A percentile compares a stretch with the other conserved stretches of the same genome.
Conservation (phyloP, 306 rosid genomes). For the Gleditsia sinensis region DNA sequence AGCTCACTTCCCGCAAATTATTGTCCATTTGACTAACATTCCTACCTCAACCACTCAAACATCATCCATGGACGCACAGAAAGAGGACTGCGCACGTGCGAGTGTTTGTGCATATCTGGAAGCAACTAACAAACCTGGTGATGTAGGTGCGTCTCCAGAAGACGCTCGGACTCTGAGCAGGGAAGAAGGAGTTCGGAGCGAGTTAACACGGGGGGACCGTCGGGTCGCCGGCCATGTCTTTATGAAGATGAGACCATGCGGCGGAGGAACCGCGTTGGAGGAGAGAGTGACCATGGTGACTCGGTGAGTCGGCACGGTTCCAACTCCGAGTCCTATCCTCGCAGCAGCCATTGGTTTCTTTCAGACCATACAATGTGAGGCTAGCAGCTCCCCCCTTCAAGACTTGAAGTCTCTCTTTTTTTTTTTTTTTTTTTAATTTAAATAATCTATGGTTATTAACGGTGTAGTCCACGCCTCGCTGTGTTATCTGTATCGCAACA, state of each 20-base stretch:
- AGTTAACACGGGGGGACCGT: constrained; percentile 39
- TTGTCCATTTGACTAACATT: not conserved
- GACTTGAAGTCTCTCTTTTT: not conserved
- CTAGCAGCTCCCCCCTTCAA: not conserved
- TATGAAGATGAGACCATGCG: constrained; percentile 47
- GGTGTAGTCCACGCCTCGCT: too few relatives aligned
- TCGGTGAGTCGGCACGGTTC: constrained; percentile 63
- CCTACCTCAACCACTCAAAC: not conserved
- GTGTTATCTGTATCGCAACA: too few relatives aligned
- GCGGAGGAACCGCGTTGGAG: constrained; percentile 43
- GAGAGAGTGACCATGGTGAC: constrained; percentile 45
- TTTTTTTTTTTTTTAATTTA: not conserved
- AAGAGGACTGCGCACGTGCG: not conserved
- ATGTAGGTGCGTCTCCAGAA: constrained; percentile 38
- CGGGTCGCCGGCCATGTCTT: constrained; percentile 40
- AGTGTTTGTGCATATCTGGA: too few relatives aligned
- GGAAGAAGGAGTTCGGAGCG: constrained; percentile 41
- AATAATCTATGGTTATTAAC: too few relatives aligned
- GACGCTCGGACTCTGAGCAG: constrained; percentile 57
- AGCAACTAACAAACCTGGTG: constrained; percentile 51
- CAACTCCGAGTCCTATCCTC: constrained; percentile 66
- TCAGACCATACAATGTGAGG: constrained; percentile 72
- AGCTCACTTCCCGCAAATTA: not conserved
- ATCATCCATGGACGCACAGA: constrained; percentile 5
- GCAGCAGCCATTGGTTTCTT: constrained; percentile 59